phyloP scores from a whole-genome alignment of 164 flowering plant genomes.

The Tetrastigma voinierianum region DNA sequence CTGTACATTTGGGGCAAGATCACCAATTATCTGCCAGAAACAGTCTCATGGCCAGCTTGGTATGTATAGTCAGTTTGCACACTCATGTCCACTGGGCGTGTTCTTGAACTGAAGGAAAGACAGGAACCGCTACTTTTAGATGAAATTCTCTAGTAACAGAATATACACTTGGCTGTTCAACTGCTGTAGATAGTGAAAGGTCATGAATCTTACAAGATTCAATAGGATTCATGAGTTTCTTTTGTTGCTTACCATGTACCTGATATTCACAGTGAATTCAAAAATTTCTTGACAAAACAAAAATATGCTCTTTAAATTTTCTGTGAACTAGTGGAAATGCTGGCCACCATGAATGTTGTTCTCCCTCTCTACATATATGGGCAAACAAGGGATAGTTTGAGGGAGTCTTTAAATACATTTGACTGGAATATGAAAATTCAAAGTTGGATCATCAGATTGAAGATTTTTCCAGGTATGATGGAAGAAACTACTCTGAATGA shows the following conservation, averaged over 20 bases:
- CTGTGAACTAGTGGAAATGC: too few species aligned
- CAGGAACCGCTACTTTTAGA: background rate
- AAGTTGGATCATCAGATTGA: too few species aligned
- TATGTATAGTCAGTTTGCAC: constrained; percentile 16
- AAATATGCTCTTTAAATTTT: background rate
- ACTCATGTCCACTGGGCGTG: constrained; percentile 15
- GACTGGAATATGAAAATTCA: too few species aligned
- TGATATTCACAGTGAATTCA: background rate
- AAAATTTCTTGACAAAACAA: background rate
- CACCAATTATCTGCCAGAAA: constrained; percentile 13
- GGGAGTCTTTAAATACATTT: too few species aligned
- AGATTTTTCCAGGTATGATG: too few species aligned
- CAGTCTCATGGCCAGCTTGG: constrained; percentile 15
- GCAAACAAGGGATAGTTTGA: too few species aligned
- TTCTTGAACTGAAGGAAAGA: constrained; percentile 9
- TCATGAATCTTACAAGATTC: too few species aligned
- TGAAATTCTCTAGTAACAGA: background rate
- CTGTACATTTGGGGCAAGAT: constrained; percentile 11
- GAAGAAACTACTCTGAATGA: too few species aligned
- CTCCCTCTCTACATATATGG: too few species aligned
- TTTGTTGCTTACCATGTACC: background rate
- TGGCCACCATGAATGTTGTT: background rate
- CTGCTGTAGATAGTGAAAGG: constrained; percentile 5
- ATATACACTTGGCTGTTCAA: background rate
- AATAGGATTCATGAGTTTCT: background rate